phyloP scores from a whole-genome alignment of 257 asterid species.

The Phtheirospermum japonicum region DNA sequence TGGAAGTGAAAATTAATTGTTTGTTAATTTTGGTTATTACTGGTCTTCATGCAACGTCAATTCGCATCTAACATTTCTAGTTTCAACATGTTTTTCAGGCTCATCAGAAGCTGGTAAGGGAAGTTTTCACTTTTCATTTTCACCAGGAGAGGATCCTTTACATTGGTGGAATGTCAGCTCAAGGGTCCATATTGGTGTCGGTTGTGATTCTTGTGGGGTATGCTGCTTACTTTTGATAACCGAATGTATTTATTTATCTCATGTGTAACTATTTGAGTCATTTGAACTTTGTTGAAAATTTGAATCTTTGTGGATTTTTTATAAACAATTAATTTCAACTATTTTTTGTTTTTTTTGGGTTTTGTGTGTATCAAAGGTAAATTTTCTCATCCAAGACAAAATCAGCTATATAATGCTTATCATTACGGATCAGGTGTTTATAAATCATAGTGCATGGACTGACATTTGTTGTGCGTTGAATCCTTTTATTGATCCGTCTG shows the following conservation, averaged over 20 bases:
- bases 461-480: too few relatives aligned
- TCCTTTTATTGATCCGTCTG: too few relatives aligned
- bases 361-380: too few relatives aligned
- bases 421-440: constrained; percentile 2
- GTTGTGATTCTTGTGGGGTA: constrained; percentile 77
- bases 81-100: constrained; percentile 25
- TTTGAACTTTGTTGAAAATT: background rate
- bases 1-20: background rate
- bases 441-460: too few relatives aligned
- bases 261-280: constrained; percentile 1
- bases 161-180: constrained; percentile 35
- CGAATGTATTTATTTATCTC: background rate
- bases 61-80: constrained; percentile 14
- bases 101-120: constrained; percentile 27
- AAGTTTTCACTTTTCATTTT: constrained; percentile 27
- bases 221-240: constrained; percentile 18
- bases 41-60: constrained; percentile 3
- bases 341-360: too few relatives aligned
- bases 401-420: background rate
- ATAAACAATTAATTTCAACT: too few relatives aligned
- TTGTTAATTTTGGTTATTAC: background rate
- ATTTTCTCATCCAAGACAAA: background rate
- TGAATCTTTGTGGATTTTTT: background rate
- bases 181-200: constrained; percentile 41
- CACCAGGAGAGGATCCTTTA: constrained; percentile 34